A percentile compares a stretch with the other conserved stretches of the same genome.
Conservation (phyloP, 441 rosid species). For the Adansonia gregorii region DNA sequence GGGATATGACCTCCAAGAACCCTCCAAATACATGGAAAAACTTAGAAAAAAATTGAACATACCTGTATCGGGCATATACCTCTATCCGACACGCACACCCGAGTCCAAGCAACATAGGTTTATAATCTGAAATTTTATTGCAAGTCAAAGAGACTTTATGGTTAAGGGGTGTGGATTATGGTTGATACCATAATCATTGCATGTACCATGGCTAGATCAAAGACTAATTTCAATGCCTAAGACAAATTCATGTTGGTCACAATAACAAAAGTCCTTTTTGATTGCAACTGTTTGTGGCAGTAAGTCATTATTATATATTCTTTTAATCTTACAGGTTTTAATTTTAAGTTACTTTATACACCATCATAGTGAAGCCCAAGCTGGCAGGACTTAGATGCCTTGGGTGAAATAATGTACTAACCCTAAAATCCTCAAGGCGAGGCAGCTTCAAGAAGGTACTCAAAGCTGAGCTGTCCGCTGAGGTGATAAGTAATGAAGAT, state of each 20-base stretch:
- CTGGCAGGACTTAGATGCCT: not conserved
- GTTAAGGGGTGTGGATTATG: not conserved
- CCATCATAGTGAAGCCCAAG: not conserved
- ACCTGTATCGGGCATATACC: no score
- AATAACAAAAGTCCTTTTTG: not conserved
- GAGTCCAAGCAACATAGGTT: no score
- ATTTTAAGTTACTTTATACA: not conserved
- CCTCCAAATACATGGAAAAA: no score
- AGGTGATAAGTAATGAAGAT: not conserved
- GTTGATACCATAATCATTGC: not conserved
- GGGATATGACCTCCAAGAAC: no score
- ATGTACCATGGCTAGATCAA: not conserved
- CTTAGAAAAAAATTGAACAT: no score
- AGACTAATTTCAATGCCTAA: not conserved
- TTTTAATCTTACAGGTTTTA: not conserved
- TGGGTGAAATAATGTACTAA: not conserved
- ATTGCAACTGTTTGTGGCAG: not conserved
- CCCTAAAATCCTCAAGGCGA: not conserved
- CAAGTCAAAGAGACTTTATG: not conserved
- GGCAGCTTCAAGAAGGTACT: not conserved
- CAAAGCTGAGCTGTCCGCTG: not conserved
- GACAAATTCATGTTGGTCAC: not conserved
- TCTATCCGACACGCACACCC: no score
- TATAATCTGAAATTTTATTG: not conserved
- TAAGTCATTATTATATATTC: not conserved